Percentiles rank a stretch among this genome's conserved stretches.
phyloP scores from a whole-genome alignment of 2,329 filamentous ascomycete genomes.

The Sporothrix dimorphospora region DNA sequence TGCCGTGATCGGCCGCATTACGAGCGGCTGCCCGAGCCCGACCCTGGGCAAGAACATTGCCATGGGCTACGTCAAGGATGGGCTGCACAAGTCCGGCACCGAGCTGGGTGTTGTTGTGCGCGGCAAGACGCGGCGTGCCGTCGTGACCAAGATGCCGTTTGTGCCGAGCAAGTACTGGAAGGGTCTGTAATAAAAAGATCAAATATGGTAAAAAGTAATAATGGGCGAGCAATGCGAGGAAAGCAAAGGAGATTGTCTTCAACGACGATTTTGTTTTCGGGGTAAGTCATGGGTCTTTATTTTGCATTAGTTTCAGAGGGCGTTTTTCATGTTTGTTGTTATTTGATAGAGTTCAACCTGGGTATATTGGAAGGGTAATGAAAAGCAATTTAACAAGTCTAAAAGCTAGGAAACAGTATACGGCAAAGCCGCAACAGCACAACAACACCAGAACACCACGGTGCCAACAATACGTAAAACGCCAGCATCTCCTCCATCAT shows the following conservation, averaged over 20 bases:
- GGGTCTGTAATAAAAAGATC: constrained; percentile 34
- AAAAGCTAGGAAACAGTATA: background rate
- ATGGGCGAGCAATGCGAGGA: background rate
- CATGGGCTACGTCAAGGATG: constrained; percentile 88
- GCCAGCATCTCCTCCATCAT: no score
- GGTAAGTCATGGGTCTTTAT: background rate
- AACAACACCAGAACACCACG: no score
- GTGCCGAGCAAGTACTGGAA: constrained; percentile 77
- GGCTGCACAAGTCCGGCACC: constrained; percentile 81
- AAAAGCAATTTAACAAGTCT: no score
- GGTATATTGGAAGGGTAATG: background rate
- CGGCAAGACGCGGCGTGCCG: constrained; percentile 73
- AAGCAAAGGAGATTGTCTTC: background rate
- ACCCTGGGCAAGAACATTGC: constrained; percentile 88
- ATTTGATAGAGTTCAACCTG: background rate
- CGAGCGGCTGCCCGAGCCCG: constrained; percentile 88
- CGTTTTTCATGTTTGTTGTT: background rate
- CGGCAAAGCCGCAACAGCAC: no score
- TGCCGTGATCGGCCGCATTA: constrained; percentile 72
- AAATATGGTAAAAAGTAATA: background rate
- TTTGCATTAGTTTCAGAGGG: background rate
- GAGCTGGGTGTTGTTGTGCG: constrained; percentile 77
- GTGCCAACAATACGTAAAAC: no score
- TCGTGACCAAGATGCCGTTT: constrained; percentile 88
- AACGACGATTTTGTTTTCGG: background rate